Percentiles rank a stretch among this genome's conserved stretches.
phyloP scores from a whole-genome alignment of 495 filamentous ascomycete genomes.

The Immersiella caudata region DNA sequence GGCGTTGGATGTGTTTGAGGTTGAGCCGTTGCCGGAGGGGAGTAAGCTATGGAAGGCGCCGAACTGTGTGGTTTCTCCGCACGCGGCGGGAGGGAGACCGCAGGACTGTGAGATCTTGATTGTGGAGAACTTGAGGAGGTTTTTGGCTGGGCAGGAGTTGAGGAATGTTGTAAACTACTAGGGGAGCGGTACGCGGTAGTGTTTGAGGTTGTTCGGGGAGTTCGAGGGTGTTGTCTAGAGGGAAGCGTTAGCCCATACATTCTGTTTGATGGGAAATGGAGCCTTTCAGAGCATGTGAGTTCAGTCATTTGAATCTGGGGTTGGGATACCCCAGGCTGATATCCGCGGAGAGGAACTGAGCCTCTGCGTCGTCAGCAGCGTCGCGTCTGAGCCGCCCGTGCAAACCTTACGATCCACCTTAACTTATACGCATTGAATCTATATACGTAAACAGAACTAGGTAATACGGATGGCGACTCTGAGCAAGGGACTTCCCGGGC shows the following conservation, averaged over 20 bases:
- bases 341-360: background rate
- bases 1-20: constrained; percentile 80
- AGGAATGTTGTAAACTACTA: constrained; percentile 50
- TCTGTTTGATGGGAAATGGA: too few species aligned
- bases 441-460: background rate
- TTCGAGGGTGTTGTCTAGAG: background rate
- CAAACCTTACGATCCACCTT: background rate
- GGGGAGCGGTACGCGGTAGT: background rate
- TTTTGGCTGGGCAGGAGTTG: constrained; percentile 56
- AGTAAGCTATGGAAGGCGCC: constrained; percentile 43
- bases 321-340: too few species aligned
- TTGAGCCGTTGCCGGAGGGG: constrained; percentile 60
- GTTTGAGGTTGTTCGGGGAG: background rate
- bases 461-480: background rate
- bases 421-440: background rate
- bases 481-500: background rate
- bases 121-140: constrained; percentile 54
- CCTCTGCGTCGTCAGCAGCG: background rate
- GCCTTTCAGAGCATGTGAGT: too few species aligned
- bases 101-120: constrained; percentile 57
- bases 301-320: too few species aligned
- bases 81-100: constrained; percentile 56
- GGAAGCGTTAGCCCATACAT: too few species aligned
- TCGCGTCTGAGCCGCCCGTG: background rate
- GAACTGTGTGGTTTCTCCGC: constrained; percentile 48